These are phyloP conservation scores for Penicillium malachiteum DNA, from an alignment of 495 filamentous ascomycete species.

Conservation along the genomic window DNA sequence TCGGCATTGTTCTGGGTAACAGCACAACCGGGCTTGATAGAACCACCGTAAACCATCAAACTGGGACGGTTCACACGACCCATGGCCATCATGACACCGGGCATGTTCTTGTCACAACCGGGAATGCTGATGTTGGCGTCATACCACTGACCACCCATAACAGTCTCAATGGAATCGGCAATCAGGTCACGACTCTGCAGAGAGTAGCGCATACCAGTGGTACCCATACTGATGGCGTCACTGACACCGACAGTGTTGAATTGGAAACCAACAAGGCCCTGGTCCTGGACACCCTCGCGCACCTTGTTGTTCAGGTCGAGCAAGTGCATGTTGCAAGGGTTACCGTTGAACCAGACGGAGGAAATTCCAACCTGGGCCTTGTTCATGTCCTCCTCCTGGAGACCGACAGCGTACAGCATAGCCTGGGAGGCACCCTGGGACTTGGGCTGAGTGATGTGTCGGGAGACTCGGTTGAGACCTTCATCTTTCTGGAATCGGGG, in stretches of 20 bases:
- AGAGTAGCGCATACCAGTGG: constrained; percentile 84
- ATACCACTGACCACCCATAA: constrained; percentile 99
- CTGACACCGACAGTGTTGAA: constrained; percentile 99
- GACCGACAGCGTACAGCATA: constrained; percentile 94
- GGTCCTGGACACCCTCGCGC: constrained; percentile 77
- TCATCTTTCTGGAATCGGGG: constrained; percentile 39
- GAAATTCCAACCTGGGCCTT: constrained; percentile 97
- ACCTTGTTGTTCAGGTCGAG: constrained; percentile 82
- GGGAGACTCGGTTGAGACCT: constrained; percentile 76
- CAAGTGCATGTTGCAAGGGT: constrained; percentile 99
- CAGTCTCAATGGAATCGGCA: constrained; percentile 96
- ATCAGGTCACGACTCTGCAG: constrained; percentile 94
- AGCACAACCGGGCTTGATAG: constrained; percentile 86
- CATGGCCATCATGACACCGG: constrained; percentile 97
- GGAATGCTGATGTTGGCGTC: constrained; percentile 97
- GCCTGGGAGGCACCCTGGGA: constrained; percentile 97
- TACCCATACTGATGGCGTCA: constrained; percentile 58
- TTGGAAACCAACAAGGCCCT: constrained; percentile 79
- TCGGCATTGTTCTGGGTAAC: constrained; percentile 67
- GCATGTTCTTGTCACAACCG: constrained; percentile 99
- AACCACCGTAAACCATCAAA: constrained; percentile 96
- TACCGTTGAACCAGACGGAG: constrained; percentile 84
- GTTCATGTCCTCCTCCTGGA: constrained; percentile 79
- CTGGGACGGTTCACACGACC: constrained; percentile 89
- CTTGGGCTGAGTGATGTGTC: constrained; percentile 87